Percentiles rank a stretch among this genome's conserved stretches.
phyloP scores from a whole-genome alignment of 352 stramenopile genomes.

The Globisporangium takayamanum region DNA sequence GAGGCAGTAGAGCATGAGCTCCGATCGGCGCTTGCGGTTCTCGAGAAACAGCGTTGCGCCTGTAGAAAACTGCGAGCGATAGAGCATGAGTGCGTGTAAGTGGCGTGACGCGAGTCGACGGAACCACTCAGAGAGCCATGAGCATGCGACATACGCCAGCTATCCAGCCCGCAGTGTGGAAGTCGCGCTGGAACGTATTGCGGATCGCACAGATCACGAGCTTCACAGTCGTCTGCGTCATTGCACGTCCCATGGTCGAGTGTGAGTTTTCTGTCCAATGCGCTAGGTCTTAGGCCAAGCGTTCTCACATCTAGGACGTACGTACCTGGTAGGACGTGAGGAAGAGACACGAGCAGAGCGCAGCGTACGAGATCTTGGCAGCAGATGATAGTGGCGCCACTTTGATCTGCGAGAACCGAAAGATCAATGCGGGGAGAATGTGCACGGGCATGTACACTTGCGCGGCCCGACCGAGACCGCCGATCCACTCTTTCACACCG shows the following conservation, averaged over 20 bases:
- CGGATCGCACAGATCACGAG: conserved; percentile 63
- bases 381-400: conserved; percentile 37
- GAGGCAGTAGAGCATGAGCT: conserved; percentile 83
- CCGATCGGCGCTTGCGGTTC: conserved; percentile 72
- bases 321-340: conserved; percentile 77
- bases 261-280: background rate
- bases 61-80: conserved; percentile 36
- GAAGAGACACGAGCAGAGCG: conserved; percentile 74
- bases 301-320: too few relatives aligned
- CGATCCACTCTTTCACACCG: conserved; percentile 66
- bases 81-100: background rate
- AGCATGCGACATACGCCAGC: conserved; percentile 37
- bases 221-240: conserved; percentile 54
- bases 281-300: background rate
- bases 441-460: conserved; percentile 82
- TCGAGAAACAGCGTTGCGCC: conserved; percentile 68
- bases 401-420: conserved; percentile 60
- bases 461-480: conserved; percentile 56
- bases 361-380: conserved; percentile 48
- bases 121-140: background rate
- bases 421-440: conserved; percentile 68
- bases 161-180: conserved; percentile 30
- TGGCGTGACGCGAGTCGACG: background rate
- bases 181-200: conserved; percentile 69
- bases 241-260: background rate